A percentile compares a stretch with the other conserved stretches of the same genome.
Conservation (phyloP, 2,329 filamentous ascomycete species). For the Penicillium occitanis region DNA sequence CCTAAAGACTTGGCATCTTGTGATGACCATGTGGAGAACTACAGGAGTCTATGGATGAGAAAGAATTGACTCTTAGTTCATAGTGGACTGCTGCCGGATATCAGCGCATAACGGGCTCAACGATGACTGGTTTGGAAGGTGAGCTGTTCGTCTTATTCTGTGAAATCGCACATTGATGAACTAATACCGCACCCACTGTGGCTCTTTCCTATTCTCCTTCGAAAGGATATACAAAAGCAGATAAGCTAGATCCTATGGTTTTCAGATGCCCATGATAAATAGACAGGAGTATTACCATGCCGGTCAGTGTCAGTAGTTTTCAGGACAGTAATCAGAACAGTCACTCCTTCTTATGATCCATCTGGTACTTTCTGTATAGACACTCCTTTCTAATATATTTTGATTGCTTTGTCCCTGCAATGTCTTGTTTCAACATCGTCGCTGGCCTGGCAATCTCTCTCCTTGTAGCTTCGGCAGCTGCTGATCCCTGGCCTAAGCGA, state of each 20-base stretch:
- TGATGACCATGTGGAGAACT: not conserved
- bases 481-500: conserved; percentile 16
- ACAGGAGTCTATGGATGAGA: not conserved
- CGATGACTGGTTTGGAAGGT: not conserved
- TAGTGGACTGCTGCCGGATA: not conserved
- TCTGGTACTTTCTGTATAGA: not conserved
- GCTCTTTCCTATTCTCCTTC: not conserved
- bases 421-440: conserved; percentile 2
- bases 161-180: not conserved
- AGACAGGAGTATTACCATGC: not conserved
- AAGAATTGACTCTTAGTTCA: not conserved
- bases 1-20: not conserved
- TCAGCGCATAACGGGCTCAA: not conserved
- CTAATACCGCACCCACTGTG: not conserved
- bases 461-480: conserved; percentile 6
- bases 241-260: not conserved
- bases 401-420: not conserved
- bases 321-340: not conserved
- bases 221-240: not conserved
- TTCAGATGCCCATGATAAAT: conserved; percentile 4
- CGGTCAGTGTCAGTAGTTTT: not conserved
- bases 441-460: conserved; percentile 4
- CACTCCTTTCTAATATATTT: not conserved
- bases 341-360: not conserved
- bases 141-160: not conserved